Base-by-base conservation (phyloP, 2,329 filamentous ascomycete species). In the Hypoxylon sp. region DNA sequence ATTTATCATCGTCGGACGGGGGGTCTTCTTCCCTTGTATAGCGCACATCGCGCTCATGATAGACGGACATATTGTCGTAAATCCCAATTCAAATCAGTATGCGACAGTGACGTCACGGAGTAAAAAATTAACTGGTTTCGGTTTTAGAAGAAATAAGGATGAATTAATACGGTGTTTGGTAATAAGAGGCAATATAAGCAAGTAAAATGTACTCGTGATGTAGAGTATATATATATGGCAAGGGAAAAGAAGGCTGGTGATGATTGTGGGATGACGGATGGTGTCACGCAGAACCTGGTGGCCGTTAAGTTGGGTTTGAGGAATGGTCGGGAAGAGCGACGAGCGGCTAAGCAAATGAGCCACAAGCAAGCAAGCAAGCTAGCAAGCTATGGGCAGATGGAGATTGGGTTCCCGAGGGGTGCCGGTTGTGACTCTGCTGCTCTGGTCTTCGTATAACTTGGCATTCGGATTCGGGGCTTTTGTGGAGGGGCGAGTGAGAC, bases 31-130 rank as follows among this genome's bases (percentile, higher is more conserved):
- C 66, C 21, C 65, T 61, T 31, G 63, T 65, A 57, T 65, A 66
- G 53, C 66, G 66, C 34, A 65, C 49, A 47, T 68, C 66, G 50
- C 63, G 63, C 57, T 68, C 66, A 25, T 61, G 62, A 50, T 67
- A 68, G 27, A 67, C 41, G 27, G 65, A 54, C 62, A 64, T 64
- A 37, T 47, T 50, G 45, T 57, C 44, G 55, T 41, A 36, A 48
- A 15, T 38, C 23, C 15, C 17, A 21, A 31, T 40, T 34, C 47
- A 26, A 49, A 41, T 41, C 34, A 50, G 27, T 51, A 44, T 32
- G 46, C 32, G 51, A 59, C 55, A 49, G 56, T 60, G 55, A 60
- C 56, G 59, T 62, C 59, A 62, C 59, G 34, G 42, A 49, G 38
- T 25, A 17, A n/a, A n/a, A n/a, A n/a, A n/a, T n/a, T n/a, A n/a